Evolutionary conservation across 768 basidiomycete genomes (phyloP).

Genomic region (Hericium erinaceus): DNA sequence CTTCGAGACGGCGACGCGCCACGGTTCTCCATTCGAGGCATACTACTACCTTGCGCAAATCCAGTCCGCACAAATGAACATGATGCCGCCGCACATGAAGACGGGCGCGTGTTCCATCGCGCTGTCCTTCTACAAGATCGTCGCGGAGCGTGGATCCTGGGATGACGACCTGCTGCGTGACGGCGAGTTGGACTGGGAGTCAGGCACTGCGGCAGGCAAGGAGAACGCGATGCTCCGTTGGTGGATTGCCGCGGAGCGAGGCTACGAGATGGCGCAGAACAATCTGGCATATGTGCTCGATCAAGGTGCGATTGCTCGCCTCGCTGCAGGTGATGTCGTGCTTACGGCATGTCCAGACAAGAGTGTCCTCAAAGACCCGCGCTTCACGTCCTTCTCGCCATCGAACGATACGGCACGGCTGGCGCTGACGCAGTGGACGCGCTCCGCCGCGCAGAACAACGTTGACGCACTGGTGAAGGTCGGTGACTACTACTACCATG

Average conservation of each 20-base stretch:
- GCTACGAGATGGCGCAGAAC: conserved; percentile 88
- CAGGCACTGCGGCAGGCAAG: conserved; percentile 59
- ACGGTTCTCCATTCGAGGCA: conserved; percentile 89
- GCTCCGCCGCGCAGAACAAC: conserved; percentile 89
- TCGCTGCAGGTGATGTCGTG: not conserved
- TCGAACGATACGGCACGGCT: conserved; percentile 77
- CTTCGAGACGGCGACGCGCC: conserved; percentile 78
- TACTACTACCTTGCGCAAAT: conserved; percentile 90
- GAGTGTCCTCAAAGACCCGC: conserved; percentile 57
- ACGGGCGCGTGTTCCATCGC: conserved; percentile 82
- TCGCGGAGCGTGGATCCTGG: conserved; percentile 86
- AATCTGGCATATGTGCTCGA: conserved; percentile 90
- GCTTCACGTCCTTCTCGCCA: conserved; percentile 59
- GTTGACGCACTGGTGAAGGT: conserved; percentile 98
- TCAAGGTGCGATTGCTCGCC: conserved; percentile 51
- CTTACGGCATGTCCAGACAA: conserved; percentile 38
- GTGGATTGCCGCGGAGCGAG: conserved; percentile 92
- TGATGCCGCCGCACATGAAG: conserved; percentile 36
- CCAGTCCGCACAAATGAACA: conserved; percentile 50
- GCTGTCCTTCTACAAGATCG: conserved; percentile 88
- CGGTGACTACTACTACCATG: conserved; percentile 94
- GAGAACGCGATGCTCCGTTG: conserved; percentile 85
- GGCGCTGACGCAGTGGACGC: conserved; percentile 88
- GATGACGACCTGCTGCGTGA: conserved; percentile 74
- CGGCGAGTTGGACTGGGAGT: conserved; percentile 68